Conservation (phyloP, 2,329 filamentous ascomycete genomes). For the Fusarium lateritium region DNA sequence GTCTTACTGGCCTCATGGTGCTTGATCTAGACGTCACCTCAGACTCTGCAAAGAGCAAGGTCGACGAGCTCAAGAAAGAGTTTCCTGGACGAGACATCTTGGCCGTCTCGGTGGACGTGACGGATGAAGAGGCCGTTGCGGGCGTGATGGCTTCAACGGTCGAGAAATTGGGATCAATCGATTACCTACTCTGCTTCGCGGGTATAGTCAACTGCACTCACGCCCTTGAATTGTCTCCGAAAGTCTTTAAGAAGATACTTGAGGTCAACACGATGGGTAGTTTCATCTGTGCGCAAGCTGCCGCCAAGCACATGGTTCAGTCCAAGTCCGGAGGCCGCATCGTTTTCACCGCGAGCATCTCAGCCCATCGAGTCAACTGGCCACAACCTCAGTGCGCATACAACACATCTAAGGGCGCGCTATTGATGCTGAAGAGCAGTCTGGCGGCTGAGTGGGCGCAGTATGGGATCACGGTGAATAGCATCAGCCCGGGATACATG, state of each 20-base stretch:
- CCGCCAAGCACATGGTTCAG: constrained; percentile 66
- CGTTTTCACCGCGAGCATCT: constrained; percentile 77
- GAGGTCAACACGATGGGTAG: constrained; percentile 81
- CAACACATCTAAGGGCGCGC: constrained; percentile 79
- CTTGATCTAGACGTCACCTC: constrained; percentile 20
- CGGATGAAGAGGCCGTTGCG: constrained; percentile 10
- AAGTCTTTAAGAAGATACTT: constrained; percentile 74
- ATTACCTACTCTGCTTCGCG: constrained; percentile 26
- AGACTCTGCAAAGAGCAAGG: not conserved
- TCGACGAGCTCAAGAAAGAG: not conserved
- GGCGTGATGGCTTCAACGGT: not conserved
- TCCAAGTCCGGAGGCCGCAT: constrained; percentile 71
- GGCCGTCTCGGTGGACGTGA: constrained; percentile 12
- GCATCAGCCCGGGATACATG: constrained; percentile 81
- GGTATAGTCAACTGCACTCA: constrained; percentile 74
- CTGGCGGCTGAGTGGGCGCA: constrained; percentile 73
- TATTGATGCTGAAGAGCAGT: constrained; percentile 73
- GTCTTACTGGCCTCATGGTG: constrained; percentile 13
- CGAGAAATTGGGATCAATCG: constrained; percentile 7
- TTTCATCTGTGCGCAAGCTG: constrained; percentile 79
- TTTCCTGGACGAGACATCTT: constrained; percentile 5
- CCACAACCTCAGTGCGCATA: constrained; percentile 81
- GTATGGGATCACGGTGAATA: constrained; percentile 79
- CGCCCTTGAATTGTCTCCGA: constrained; percentile 70
- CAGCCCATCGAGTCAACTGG: constrained; percentile 77